A percentile compares a stretch with the other conserved stretches of the same genome.
phyloP scores from a whole-genome alignment of 1,284 basidiomycete species.

The Malassezia nana region DNA sequence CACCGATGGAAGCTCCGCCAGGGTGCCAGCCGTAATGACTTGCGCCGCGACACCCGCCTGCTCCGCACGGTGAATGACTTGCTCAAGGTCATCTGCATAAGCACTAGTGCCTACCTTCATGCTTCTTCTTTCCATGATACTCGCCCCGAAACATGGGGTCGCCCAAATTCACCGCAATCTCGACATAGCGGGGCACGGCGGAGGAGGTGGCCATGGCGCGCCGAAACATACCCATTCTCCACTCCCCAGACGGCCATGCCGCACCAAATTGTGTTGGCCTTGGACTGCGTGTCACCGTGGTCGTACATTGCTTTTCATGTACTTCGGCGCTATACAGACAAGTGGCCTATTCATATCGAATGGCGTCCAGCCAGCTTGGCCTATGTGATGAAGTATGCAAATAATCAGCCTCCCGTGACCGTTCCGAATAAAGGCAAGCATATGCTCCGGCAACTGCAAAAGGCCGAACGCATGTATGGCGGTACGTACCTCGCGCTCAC shows the following conservation, averaged over 20 bases:
- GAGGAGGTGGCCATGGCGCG: neutral
- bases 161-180: conserved; percentile 53
- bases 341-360: conserved; percentile 35
- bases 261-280: conserved; percentile 34
- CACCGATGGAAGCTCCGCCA: conserved; percentile 60
- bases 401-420: conserved; percentile 40
- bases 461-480: conserved; percentile 30
- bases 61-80: conserved; percentile 58
- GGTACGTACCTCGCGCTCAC: neutral
- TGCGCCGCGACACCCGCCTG: conserved; percentile 64
- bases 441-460: conserved; percentile 29
- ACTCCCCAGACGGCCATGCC: conserved; percentile 13
- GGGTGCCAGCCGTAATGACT: conserved; percentile 69
- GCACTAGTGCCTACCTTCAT: conserved; percentile 7
- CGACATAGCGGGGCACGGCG: conserved; percentile 28
- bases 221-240: neutral
- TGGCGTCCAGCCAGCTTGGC: conserved; percentile 33
- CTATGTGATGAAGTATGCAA: conserved; percentile 42
- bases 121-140: conserved; percentile 51
- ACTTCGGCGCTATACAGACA: conserved; percentile 25
- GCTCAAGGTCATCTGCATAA: conserved; percentile 57
- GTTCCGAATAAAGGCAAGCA: conserved; percentile 38
- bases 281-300: conserved; percentile 45
- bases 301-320: conserved; percentile 33
- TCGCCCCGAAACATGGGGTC: conserved; percentile 51